Percentiles rank a stretch among this genome's conserved stretches.
Conservation (phyloP, 441 rosid species). For the Daphne laureola region DNA sequence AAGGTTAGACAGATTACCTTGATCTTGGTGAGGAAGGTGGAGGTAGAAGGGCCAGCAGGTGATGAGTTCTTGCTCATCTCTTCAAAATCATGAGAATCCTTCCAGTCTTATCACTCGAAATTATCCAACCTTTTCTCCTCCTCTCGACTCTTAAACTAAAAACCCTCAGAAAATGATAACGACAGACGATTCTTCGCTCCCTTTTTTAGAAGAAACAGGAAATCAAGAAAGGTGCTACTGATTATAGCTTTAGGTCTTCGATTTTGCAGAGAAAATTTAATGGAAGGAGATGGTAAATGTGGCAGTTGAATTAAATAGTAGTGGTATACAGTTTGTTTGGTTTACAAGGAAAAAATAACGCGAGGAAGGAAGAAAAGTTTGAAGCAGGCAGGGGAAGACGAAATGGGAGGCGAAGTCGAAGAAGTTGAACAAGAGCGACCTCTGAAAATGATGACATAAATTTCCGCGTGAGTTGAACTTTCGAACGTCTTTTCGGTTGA, state of each 20-base stretch:
- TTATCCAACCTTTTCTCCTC: too few relatives aligned
- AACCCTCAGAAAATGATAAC: too few relatives aligned
- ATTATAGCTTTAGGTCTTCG: neutral
- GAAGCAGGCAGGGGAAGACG: neutral
- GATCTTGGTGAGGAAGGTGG: conserved; percentile 24
- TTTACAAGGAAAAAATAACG: neutral
- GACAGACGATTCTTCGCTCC: too few relatives aligned
- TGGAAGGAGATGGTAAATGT: too few relatives aligned
- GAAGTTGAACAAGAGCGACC: neutral
- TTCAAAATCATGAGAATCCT: conserved; percentile 6
- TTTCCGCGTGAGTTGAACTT: conserved; percentile 18
- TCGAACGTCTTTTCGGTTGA: conserved; percentile 1
- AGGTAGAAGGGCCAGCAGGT: conserved; percentile 24
- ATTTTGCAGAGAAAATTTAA: neutral
- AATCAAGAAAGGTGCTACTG: neutral
- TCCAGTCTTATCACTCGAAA: too few relatives aligned
- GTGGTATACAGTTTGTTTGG: too few relatives aligned
- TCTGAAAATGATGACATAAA: conserved; percentile 3
- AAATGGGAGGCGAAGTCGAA: neutral
- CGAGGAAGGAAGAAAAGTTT: neutral
- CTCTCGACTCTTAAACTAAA: too few relatives aligned
- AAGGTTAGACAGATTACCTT: conserved; percentile 20
- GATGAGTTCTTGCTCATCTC: conserved; percentile 29
- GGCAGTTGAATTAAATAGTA: too few relatives aligned
- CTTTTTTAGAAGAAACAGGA: neutral